Percentiles rank a stretch among this genome's conserved stretches.
phyloP scores from a whole-genome alignment of 495 filamentous ascomycete species.

The Hyaloscypha finlandica region DNA sequence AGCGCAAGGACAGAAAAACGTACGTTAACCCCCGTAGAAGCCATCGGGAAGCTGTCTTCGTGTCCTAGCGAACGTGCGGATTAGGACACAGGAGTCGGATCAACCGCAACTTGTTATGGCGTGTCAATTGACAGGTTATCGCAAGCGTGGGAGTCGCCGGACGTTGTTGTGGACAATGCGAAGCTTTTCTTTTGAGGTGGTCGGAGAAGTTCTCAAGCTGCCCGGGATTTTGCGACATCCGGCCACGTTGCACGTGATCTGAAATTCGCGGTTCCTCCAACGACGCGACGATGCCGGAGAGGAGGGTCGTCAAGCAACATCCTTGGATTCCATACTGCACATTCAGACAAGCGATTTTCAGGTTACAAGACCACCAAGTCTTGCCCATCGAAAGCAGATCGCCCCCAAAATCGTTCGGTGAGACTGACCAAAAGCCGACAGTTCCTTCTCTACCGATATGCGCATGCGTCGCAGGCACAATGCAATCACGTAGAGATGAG shows the following conservation, averaged over 20 bases:
- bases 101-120: conserved; percentile 21
- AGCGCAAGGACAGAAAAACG: conserved; percentile 21
- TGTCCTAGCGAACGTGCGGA: conserved; percentile 24
- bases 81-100: conserved; percentile 6
- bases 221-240: conserved; percentile 8
- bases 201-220: conserved; percentile 21
- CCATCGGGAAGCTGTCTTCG: conserved; percentile 42
- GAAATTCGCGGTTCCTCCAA: background rate
- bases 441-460: conserved; percentile 18
- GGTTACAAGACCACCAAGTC: background rate
- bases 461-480: conserved; percentile 35
- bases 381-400: background rate
- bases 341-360: background rate
- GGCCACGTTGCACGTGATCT: conserved; percentile 16
- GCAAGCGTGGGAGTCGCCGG: conserved; percentile 25
- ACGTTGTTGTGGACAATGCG: conserved; percentile 33
- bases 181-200: conserved; percentile 30
- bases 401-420: background rate
- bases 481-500: conserved; percentile 90
- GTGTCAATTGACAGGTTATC: conserved; percentile 35
- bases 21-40: conserved; percentile 65
- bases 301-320: background rate
- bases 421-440: background rate
- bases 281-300: conserved; percentile 7
- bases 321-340: background rate